Evolutionary conservation across 2,329 filamentous ascomycete genomes (phyloP), one percentile per base, ranked within the genome.

Genomic region (Aureobasidium sp.): DNA sequence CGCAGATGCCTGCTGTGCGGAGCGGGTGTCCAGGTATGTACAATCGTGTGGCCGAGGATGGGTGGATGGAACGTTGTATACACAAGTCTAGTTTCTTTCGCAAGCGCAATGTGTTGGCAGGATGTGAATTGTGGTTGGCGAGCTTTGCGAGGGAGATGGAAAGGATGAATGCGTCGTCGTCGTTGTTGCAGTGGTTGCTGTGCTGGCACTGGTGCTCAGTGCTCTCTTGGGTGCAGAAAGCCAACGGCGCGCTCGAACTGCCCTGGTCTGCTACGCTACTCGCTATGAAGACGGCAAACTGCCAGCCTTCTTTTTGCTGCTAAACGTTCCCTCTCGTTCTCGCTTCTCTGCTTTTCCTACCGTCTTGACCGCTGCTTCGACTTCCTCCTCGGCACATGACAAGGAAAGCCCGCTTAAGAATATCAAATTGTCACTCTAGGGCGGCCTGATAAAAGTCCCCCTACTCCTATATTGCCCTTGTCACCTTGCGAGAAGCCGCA

Each of bases 1-100:
- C 57, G 32, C 57, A 20, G 46, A 60, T 60, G 57, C 57, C 57
- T 60, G 57, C 57, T 51, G 55, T 60, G 46, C 46, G 44, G 57
- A 41, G 46, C 46, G 34, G 55, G 57, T 50, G 37, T 58, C 55
- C 55, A 47, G 42, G 20, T 36, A 23, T 44, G 46, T 55, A 46
- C 53, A 41, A 34, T 29, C 46, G 29, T 23, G 55, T 36, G 55
- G 39, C 27, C 39, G 39, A 9, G 39, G 55, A 32, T 10, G 53
- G 26, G 3, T n/a, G 27, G n/a, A 29, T 10, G 34, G 23, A 34
- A 37, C 34, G 34, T 5, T 37, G 34, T 10, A 52, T 52, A 34
- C 48, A 52, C 48, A 8, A 37, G 34, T 37, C 20, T 20, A 20
- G 23, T 26, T 23, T 23, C 23, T 42, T 20, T 27, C 12, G 51